Percentiles rank a stretch among this genome's conserved stretches.
phyloP scores from a whole-genome alignment of 768 basidiomycete genomes.

The Lentinula lateritia region DNA sequence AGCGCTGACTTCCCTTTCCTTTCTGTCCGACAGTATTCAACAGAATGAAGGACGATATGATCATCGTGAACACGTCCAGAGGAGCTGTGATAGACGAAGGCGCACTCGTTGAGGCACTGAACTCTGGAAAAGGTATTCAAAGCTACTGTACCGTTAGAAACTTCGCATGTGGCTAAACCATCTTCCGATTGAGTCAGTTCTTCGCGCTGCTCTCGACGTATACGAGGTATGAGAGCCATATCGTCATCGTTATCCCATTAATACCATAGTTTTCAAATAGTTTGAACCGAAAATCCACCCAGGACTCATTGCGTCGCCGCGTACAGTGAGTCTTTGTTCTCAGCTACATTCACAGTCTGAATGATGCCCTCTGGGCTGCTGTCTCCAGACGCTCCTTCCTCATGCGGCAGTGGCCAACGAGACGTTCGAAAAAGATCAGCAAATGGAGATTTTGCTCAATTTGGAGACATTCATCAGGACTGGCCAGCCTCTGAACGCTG shows the following conservation, averaged over 20 bases:
- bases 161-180: no score
- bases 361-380: neutral
- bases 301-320: constrained; percentile 5
- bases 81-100: constrained; percentile 44
- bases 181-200: constrained; percentile 3
- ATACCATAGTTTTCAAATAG: neutral
- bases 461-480: constrained; percentile 6
- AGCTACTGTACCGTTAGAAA: neutral
- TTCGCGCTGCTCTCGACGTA: constrained; percentile 14
- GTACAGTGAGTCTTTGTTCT: neutral
- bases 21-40: constrained; percentile 10
- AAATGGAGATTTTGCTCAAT: constrained; percentile 3
- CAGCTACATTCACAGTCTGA: neutral
- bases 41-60: constrained; percentile 34
- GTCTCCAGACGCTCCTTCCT: neutral
- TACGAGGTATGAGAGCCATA: constrained; percentile 5
- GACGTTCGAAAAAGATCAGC: constrained; percentile 8
- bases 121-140: constrained; percentile 15
- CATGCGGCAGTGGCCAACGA: constrained; percentile 7
- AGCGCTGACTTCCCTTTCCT: neutral
- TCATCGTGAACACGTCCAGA: constrained; percentile 45
- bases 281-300: constrained; percentile 13
- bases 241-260: neutral
- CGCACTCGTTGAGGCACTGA: constrained; percentile 26
- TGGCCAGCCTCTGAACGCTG: constrained; percentile 4